phyloP scores from a whole-genome alignment of 2,329 filamentous ascomycete species.

The Phyllosticta ampelicida region DNA sequence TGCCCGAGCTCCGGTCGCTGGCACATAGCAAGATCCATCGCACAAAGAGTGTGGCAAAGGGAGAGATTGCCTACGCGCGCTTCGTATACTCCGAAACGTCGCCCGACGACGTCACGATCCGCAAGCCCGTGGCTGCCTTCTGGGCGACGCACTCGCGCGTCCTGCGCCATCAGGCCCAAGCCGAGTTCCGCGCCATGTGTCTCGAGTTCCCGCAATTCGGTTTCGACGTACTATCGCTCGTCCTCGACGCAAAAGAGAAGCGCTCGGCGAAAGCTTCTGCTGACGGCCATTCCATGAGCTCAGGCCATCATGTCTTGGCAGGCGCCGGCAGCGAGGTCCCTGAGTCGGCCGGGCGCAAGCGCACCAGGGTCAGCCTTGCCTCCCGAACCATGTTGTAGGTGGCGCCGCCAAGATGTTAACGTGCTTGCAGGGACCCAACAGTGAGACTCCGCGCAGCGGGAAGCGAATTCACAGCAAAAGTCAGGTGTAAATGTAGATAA shows the following conservation, averaged over 20 bases:
- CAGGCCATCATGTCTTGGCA: not conserved
- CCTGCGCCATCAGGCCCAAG: constrained; percentile 73
- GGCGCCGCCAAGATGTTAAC: not conserved
- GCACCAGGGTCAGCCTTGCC: not conserved
- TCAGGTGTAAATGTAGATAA: not conserved
- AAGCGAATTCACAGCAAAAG: not conserved
- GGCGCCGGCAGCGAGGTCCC: not conserved
- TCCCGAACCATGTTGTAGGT: not conserved
- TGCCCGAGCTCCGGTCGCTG: constrained; percentile 56
- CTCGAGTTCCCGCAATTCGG: constrained; percentile 85
- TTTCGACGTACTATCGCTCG: constrained; percentile 74
- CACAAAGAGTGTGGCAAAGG: constrained; percentile 75
- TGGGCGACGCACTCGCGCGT: constrained; percentile 77
- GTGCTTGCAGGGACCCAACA: not conserved
- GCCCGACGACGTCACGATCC: constrained; percentile 59
- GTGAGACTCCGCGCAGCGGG: not conserved
- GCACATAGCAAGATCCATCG: constrained; percentile 87
- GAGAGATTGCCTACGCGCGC: constrained; percentile 83
- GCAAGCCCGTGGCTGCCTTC: constrained; percentile 77
- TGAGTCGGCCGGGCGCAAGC: not conserved
- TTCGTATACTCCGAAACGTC: constrained; percentile 76
- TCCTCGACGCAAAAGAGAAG: constrained; percentile 42
- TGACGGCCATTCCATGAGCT: not conserved
- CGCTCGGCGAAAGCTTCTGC: constrained; percentile 10
- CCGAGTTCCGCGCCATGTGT: constrained; percentile 75